A percentile compares a stretch with the other conserved stretches of the same genome.
These are phyloP conservation scores for Melocanna baccifera DNA, from an alignment of 176 grass and related monocot species.

Conservation along the genomic window DNA sequence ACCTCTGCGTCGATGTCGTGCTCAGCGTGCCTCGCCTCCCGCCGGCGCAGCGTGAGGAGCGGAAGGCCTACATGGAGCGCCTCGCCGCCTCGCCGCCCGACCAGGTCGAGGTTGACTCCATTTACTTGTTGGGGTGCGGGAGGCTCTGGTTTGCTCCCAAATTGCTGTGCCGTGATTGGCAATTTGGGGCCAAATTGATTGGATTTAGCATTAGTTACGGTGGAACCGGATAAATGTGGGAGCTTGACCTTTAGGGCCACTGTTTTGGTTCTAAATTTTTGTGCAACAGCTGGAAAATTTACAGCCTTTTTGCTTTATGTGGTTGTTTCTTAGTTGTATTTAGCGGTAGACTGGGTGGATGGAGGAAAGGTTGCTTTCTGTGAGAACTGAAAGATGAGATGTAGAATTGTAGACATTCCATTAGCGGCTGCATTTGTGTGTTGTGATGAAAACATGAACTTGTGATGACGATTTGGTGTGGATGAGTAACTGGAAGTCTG, in stretches of 20 bases:
- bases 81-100: conserved; percentile 72
- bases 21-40: conserved; percentile 80
- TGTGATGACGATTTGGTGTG: neutral
- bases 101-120: conserved; percentile 46
- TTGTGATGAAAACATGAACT: neutral
- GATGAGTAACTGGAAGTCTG: too few species aligned
- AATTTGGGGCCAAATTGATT: neutral
- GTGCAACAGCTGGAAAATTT: neutral
- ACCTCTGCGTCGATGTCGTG: conserved; percentile 89
- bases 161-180: neutral
- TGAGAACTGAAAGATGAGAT: neutral
- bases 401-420: neutral
- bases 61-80: conserved; percentile 77
- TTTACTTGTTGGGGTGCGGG: neutral
- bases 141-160: neutral
- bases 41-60: conserved; percentile 45
- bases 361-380: neutral
- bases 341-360: neutral
- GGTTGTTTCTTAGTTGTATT: neutral
- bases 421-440: neutral
- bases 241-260: neutral
- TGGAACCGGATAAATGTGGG: neutral
- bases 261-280: neutral
- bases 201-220: neutral
- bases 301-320: neutral